A percentile compares a stretch with the other conserved stretches of the same genome.
Conservation (phyloP, 1,139 yeast genomes). For the Sugiyamaella pinicola region DNA sequence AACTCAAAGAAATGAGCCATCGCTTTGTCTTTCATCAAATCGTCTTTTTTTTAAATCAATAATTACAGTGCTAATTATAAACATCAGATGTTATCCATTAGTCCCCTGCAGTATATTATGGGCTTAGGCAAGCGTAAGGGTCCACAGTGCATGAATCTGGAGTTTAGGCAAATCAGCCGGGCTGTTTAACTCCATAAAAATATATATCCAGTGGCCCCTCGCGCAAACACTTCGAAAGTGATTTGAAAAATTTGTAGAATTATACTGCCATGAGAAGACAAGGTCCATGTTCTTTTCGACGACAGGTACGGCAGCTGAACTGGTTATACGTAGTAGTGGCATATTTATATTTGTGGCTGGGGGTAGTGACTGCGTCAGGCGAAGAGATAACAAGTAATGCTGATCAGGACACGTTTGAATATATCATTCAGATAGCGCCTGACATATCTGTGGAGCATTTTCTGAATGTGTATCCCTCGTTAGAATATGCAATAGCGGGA, state of each 20-base stretch:
- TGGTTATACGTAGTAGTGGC: not conserved
- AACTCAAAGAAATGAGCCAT: too few species aligned
- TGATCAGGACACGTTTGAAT: constrained; percentile 7
- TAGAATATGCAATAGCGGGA: constrained; percentile 31
- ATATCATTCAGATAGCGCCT: constrained; percentile 36
- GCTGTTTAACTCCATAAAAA: not conserved
- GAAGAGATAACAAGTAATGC: constrained; percentile 11
- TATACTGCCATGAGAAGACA: not conserved
- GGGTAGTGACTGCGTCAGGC: not conserved
- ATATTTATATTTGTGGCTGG: not conserved
- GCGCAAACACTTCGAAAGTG: too few species aligned
- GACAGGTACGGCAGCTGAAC: not conserved
- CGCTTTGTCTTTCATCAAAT: too few species aligned
- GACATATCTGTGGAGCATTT: constrained; percentile 32
- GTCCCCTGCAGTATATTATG: too few species aligned
- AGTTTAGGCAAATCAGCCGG: not conserved
- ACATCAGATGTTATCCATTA: too few species aligned
- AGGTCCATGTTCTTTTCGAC: not conserved
- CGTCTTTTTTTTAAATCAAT: too few species aligned
- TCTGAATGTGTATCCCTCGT: constrained; percentile 34
- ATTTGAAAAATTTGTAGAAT: too few species aligned
- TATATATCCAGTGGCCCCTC: not conserved
- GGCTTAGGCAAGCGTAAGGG: not conserved
- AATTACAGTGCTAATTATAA: too few species aligned
- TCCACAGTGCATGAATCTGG: not conserved